Base-by-base conservation (phyloP, 2,329 filamentous ascomycete genomes). In the Pezicula neosporulosa region DNA sequence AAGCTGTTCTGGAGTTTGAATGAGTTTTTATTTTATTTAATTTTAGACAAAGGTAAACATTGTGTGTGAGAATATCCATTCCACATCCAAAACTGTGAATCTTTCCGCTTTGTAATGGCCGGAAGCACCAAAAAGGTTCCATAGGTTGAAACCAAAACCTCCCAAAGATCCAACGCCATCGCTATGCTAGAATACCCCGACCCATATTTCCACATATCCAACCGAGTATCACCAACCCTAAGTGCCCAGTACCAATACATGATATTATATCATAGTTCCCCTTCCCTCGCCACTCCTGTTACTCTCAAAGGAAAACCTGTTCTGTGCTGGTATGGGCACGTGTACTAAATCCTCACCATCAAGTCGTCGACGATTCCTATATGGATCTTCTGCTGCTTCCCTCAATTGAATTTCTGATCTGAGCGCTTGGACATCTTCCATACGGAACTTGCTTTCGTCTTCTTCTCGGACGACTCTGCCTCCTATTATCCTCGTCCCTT, bases 301-400 rank as follows among this genome's bases (percentile, higher is more conserved):
- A 28, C 42, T 44, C 49, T 63, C 62, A 53, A 56, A 64, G 5
- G 48, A 55, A 42, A 63, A 63, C 21, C 62, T 47, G 37, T 59
- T 54, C 44, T 59, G 56, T 4, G 61, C 56, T 3, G 54, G 54
- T 35, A 60, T 50, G 5, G 61, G 61, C 10, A 63, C 55, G 54
- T 62, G 60, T 12, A 63, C 56, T 6, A 64, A 30, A 49, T 61
- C 61, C 21, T 58, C 60, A 2, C 57, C 57, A 16, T 56, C 47
- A n/a, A 63, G 33, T 16, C 57, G 43, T 33, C 52, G 55, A 48
- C 57, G 49, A 44, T 53, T 56, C 5, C 47, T 38, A 38, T 52
- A 56, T 2, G 54, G 52, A 53, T 60, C 56, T 9, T 55, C n/a
- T 3, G 42, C 39, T 27, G 42, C 39, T 27, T 56, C 52, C 15